Evolutionary conservation across 177 flowering plant species (phyloP).

Genomic region (Vitis hybrid): DNA sequence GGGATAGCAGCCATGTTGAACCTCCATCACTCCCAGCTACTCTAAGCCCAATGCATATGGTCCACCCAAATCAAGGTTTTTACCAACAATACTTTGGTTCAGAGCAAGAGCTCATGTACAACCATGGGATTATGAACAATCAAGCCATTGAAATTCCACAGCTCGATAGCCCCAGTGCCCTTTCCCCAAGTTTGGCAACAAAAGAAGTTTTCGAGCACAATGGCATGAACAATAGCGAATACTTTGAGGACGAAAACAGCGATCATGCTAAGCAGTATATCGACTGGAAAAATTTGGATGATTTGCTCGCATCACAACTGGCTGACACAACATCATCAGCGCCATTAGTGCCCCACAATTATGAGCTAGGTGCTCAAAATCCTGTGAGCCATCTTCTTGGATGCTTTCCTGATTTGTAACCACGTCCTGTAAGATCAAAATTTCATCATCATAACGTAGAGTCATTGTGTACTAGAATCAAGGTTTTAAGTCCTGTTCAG

Average conservation of each 20-base stretch:
- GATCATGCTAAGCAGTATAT: constrained; percentile 18
- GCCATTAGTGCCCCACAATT: constrained; percentile 21
- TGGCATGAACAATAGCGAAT: neutral
- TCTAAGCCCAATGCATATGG: constrained; percentile 11
- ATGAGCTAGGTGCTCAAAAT: constrained; percentile 26
- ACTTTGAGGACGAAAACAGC: constrained; percentile 27
- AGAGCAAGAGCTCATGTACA: constrained; percentile 18
- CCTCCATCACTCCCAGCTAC: constrained; percentile 21
- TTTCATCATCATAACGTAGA: too few species aligned
- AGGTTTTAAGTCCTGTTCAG: too few species aligned
- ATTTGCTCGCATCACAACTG: constrained; percentile 36
- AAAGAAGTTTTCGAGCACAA: constrained; percentile 24
- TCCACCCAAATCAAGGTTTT: constrained; percentile 21
- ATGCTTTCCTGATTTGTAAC: constrained; percentile 46
- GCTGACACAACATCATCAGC: constrained; percentile 22
- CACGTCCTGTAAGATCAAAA: too few species aligned
- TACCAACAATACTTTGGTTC: constrained; percentile 18
- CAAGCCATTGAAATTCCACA: constrained; percentile 55
- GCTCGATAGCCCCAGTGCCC: constrained; percentile 50
- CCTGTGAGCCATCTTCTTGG: constrained; percentile 34
- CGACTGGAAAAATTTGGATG: constrained; percentile 60
- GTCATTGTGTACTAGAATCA: too few species aligned
- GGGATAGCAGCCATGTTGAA: constrained; percentile 15
- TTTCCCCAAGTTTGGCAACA: constrained; percentile 42
- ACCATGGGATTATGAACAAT: constrained; percentile 17